Conservation (phyloP, 75 land plant species). For the Cunninghamia lanceolata region DNA sequence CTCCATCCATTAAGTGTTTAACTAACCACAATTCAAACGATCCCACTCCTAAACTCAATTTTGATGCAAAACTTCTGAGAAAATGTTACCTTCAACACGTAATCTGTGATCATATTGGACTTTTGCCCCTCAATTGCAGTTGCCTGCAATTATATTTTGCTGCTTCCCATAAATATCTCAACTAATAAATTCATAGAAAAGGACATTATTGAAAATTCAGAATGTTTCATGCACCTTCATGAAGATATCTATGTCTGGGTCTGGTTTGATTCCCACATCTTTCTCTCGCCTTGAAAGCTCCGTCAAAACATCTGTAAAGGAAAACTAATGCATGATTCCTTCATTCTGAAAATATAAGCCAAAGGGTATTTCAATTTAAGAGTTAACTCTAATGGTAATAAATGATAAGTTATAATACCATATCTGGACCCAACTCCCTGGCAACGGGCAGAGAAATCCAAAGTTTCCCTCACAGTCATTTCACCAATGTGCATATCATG, state of each 20-base stretch:
- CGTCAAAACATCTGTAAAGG: neutral
- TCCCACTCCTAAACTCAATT: neutral
- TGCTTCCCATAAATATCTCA: neutral
- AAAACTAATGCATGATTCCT: neutral
- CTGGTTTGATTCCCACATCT: neutral
- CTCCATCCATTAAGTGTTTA: neutral
- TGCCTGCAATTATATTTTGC: neutral
- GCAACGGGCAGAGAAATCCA: neutral
- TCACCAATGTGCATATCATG: constrained; percentile 1
- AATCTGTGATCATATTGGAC: constrained; percentile 51
- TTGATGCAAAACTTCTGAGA: neutral
- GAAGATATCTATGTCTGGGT: neutral
- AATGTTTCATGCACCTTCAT: neutral
- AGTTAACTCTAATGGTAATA: too few species aligned
- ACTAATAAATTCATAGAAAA: neutral
- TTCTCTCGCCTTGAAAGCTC: neutral
- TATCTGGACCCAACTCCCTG: constrained; percentile 4
- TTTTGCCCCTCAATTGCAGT: constrained; percentile 44
- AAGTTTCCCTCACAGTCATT: constrained; percentile 5
- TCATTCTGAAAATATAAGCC: neutral
- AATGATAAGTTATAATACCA: neutral
- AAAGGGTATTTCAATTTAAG: neutral
- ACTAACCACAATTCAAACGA: neutral
- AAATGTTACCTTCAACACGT: constrained; percentile 47
- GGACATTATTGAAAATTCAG: neutral